Conservation (phyloP, 2,329 filamentous ascomycete genomes). For the Elsinoe fawcettii region DNA sequence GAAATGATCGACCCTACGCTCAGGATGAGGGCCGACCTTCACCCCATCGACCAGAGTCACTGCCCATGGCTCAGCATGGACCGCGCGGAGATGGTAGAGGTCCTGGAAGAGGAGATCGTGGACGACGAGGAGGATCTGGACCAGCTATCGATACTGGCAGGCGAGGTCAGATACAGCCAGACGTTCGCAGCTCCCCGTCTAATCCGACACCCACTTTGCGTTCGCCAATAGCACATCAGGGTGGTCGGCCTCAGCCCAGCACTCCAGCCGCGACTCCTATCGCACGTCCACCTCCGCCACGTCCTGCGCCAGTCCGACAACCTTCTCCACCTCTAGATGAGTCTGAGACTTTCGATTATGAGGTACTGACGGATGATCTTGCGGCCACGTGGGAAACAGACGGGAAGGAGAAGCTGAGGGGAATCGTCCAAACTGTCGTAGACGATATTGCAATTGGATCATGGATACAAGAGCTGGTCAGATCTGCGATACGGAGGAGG, state of each 20-base stretch:
- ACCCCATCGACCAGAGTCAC: conserved; percentile 43
- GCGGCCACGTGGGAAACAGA: conserved; percentile 59
- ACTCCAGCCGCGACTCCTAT: conserved; percentile 14
- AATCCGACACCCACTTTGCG: not conserved
- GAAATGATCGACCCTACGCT: conserved; percentile 39
- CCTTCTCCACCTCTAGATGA: conserved; percentile 18
- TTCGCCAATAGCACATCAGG: conserved; percentile 2
- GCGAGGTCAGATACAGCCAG: conserved; percentile 16
- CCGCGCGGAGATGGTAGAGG: conserved; percentile 27
- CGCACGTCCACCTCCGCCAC: conserved; percentile 15
- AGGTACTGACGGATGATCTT: conserved; percentile 63
- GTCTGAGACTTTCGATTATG: conserved; percentile 55
- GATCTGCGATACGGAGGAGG: conserved; percentile 62
- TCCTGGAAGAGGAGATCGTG: conserved; percentile 18
- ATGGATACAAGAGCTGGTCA: conserved; percentile 78
- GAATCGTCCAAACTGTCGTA: conserved; percentile 57
- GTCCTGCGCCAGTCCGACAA: conserved; percentile 17
- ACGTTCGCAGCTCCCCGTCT: conserved; percentile 14
- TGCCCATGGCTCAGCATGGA: conserved; percentile 47
- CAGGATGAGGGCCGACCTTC: conserved; percentile 42
- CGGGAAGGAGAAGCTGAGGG: conserved; percentile 60
- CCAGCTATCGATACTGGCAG: conserved; percentile 13
- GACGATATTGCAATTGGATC: conserved; percentile 61
- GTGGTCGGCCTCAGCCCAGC: conserved; percentile 15
- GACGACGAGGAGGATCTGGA: conserved; percentile 19